These are phyloP conservation scores for Podosphaera fusca DNA, from an alignment of 2,329 filamentous ascomycete species.

Conservation along the genomic window DNA sequence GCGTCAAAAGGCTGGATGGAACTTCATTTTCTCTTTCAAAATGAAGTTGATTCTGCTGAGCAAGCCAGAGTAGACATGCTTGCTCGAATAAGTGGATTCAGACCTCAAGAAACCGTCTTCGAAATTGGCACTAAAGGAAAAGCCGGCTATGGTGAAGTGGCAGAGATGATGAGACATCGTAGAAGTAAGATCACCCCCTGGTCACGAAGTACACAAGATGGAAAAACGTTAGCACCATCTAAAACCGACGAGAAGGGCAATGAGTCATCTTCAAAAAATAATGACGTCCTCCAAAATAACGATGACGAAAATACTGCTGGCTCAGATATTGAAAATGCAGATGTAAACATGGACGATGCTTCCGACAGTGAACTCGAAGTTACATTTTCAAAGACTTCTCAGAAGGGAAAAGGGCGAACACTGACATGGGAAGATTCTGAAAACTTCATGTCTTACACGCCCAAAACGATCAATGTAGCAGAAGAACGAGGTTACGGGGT, in stretches of 20 bases:
- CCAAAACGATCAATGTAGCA: slow-evolving; percentile 53
- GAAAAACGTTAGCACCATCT: slow-evolving; percentile 17
- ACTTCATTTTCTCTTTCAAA: slow-evolving; percentile 60
- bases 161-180: slow-evolving; percentile 52
- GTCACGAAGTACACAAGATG: slow-evolving; percentile 19
- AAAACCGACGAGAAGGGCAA: slow-evolving; percentile 15
- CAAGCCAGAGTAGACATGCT: slow-evolving; percentile 66
- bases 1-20: slow-evolving; percentile 46
- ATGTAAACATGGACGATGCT: slow-evolving; percentile 31
- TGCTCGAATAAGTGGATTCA: slow-evolving; percentile 66
- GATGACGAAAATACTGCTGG: slow-evolving; percentile 19
- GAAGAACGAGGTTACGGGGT: slow-evolving; percentile 90
- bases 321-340: slow-evolving; percentile 15
- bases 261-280: slow-evolving; percentile 6
- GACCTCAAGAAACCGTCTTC: slow-evolving; percentile 87
- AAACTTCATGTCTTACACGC: slow-evolving; percentile 91
- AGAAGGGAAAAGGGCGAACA: slow-evolving; percentile 29
- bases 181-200: slow-evolving; percentile 44
- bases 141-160: slow-evolving; percentile 35
- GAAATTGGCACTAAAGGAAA: slow-evolving; percentile 63
- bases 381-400: slow-evolving; percentile 38
- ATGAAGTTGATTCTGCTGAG: slow-evolving; percentile 40
- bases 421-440: slow-evolving; percentile 62
- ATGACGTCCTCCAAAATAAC: slow-evolving; percentile 15
- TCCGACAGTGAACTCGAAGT: slow-evolving; percentile 41